Evolutionary conservation across 176 grass and related monocot species (phyloP).

Genomic region (Eragrostis curvula): DNA sequence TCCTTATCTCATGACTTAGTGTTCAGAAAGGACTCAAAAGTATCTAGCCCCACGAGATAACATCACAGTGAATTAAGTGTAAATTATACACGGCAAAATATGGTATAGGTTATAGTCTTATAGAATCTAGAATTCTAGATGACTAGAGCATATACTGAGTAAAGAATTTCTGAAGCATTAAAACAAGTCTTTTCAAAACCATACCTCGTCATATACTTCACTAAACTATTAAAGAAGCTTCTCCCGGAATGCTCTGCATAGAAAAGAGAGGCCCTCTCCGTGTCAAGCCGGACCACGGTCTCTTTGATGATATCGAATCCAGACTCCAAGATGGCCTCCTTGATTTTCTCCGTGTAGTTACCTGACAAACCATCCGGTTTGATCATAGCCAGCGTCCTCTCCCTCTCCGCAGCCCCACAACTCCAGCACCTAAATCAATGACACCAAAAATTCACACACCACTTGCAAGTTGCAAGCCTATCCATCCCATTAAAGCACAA

Average conservation of each 20-base stretch:
- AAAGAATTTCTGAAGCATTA: not conserved
- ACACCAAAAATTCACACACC: not conserved
- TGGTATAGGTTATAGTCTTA: not conserved
- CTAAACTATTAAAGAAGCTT: constrained; percentile 81
- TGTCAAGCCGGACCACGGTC: constrained; percentile 51
- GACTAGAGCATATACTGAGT: not conserved
- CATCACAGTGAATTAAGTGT: not conserved
- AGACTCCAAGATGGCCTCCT: constrained; percentile 58
- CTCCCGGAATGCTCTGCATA: constrained; percentile 78
- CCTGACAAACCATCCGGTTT: constrained; percentile 82
- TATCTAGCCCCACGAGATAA: not conserved
- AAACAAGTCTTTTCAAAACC: not conserved
- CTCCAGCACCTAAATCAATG: constrained; percentile 53
- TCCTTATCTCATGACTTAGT: not conserved
- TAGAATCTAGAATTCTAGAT: not conserved
- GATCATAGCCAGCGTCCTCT: constrained; percentile 86
- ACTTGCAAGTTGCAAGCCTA: not conserved
- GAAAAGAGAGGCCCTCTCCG: constrained; percentile 60
- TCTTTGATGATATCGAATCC: constrained; percentile 75
- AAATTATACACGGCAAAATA: not conserved
- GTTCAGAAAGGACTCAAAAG: not conserved
- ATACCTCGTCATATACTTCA: constrained; percentile 90
- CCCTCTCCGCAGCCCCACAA: constrained; percentile 40
- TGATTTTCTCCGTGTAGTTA: constrained; percentile 68
- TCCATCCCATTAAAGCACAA: no score